Evolutionary conservation across 306 rosid species (phyloP), one percentile per base, ranked within the genome.

Genomic region (Prunus padus): DNA sequence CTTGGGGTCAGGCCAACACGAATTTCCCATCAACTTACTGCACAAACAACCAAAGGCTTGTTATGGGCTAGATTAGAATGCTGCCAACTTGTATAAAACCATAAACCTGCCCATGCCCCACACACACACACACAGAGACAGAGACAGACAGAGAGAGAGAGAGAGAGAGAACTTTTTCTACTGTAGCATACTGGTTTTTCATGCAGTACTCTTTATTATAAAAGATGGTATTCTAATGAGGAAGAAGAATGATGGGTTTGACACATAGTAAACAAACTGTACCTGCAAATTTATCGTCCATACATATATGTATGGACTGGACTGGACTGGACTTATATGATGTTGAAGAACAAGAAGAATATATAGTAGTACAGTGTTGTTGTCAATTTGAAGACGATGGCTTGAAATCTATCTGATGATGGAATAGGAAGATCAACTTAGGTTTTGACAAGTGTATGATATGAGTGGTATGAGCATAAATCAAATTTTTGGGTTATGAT

Each of bases 371-470:
- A 59, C 56, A 44, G 26, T 73, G 68, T 44, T 44, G 23, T 11
- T 73, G 67, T 73, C 68, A 18, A 45, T 25, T 45, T 26, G 77
- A 73, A 18, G n/a, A 25, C 44, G 77, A 59, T 44, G 26, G 42
- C 45, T 59, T 59, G 28, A 44, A 59, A 73, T 73, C 42, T 37
- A 37, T 37, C 42, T 62, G 67, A 19, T 18, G 51, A 8, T 37
- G 42, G 42, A 42, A 57, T 59, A 18, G 67, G 9, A 2, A 19
- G 68, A 26, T 73, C 54, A 15, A 72, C 16, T 42, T 42, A 45
- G 15, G 2, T 40, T 50, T 57, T 5, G 76, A 72, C 56, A 42
- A 3, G 22, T 72, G 54, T 40, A 25, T 33, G 54, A 51, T 30
- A n/a, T 30, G 26, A 26, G 10, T 6, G 71, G 51, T 9, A 13